These are phyloP conservation scores for Austroboletus eburneus DNA, from an alignment of 768 basidiomycete species.

Conservation along the genomic window DNA sequence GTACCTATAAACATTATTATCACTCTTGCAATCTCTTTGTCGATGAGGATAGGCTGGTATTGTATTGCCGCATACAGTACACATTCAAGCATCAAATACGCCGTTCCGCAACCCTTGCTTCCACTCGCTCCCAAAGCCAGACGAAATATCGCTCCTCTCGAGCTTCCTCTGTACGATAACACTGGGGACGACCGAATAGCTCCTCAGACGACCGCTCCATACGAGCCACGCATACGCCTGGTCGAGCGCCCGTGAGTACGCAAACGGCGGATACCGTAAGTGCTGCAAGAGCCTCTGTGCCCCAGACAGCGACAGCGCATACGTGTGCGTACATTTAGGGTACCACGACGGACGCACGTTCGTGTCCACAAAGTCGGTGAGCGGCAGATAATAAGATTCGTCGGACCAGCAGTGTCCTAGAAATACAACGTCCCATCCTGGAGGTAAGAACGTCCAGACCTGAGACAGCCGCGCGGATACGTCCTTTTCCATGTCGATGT, in stretches of 20 bases:
- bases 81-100: conserved; percentile 36
- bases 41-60: too few species aligned
- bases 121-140: too few species aligned
- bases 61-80: too few species aligned
- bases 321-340: conserved; percentile 74
- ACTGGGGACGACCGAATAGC: too few species aligned
- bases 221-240: conserved; percentile 70
- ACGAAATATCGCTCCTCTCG: too few species aligned
- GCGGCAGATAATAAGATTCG: conserved; percentile 46
- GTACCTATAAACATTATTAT: too few species aligned
- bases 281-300: conserved; percentile 59
- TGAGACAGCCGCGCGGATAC: conserved; percentile 38
- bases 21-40: too few species aligned
- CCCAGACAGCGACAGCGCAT: conserved; percentile 55
- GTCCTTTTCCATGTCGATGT: conserved; percentile 72
- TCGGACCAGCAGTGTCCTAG: conserved; percentile 81
- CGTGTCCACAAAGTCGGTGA: conserved; percentile 18
- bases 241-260: conserved; percentile 75
- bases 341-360: too few species aligned
- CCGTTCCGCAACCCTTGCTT: conserved; percentile 44
- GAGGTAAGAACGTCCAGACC: conserved; percentile 53
- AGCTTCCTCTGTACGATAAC: too few species aligned
- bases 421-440: conserved; percentile 70
- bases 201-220: conserved; percentile 47
- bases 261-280: conserved; percentile 60